Evolutionary conservation across 495 filamentous ascomycete genomes (phyloP), one percentile per base, ranked within the genome.

Genomic region (Penicillium turbatum): DNA sequence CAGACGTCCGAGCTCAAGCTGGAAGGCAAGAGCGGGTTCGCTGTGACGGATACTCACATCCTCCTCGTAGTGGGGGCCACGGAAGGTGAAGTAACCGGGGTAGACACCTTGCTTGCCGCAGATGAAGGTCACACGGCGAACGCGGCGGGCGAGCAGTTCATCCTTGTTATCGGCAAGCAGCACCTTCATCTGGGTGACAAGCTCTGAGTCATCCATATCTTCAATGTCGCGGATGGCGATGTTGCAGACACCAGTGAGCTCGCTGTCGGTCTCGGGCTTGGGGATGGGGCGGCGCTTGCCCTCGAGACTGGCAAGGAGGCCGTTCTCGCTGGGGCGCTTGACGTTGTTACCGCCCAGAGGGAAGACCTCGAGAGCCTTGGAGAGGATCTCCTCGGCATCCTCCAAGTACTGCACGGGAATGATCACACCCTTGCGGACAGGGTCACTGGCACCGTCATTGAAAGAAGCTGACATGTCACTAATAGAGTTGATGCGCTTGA

Each of bases 21-120:
- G 93, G 88, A 97, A 98, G 62, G 93, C 91, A 63, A 96, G 76
- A 44, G 93, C 92, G 37, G 93, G 93, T 73, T 98, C 93, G 54
- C 84, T 92, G 73, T 98, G 95, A 75, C 93, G 92, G 71, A 98
- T 97, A 66, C 86, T 93, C 65, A 87, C 80, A 61, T 97, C 93
- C 72, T 98, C 93, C 46, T 81, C 79, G 71, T 93, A 97, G 46
- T 78, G 72, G 31, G 95, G 92, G 4, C 92, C 92, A 61, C 93
- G 86, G 88, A 97, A 97, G 35, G 93, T 98, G 77, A 86, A 97
- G 80, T 98, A 97, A 16, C 88, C 90, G 29, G 95, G 93, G 67
- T 97, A 97, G 21, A 90, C 88, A 39, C 95, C 95, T 66, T 97
- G 87, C 59, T 86, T 89, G 39, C 93, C 93, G 66, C 93, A 97